Base-by-base conservation (phyloP, 2,329 filamentous ascomycete genomes). In the Aaosphaeria pasadenensis region DNA sequence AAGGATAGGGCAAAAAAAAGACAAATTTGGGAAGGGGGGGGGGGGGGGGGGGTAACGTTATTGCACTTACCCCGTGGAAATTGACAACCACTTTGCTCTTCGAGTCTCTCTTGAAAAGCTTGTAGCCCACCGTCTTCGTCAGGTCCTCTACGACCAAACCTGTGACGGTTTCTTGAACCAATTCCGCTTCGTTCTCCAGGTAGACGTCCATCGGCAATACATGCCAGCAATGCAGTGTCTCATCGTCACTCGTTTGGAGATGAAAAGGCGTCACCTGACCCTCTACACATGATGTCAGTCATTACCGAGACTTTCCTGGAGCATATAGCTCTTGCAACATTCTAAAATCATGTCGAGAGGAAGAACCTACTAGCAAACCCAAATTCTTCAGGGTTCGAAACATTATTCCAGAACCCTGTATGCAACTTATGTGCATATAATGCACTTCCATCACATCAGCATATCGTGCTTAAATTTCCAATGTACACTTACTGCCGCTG, bases 201-300 rank as follows among this genome's bases (percentile, higher is more conserved):
- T 95, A 95, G 0, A 89, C 74, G 44, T 86, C 83, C 5, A 95
- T 71, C 0, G 92, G 92, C 43, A 96, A 74, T 46, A 97, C 80
- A 63, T 96, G 92, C 92, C 92, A 97, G 29, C 88, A 88, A 64
- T 94, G 95, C 13, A 97, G 74, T 2, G 76, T 83, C 68, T 91
- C 86, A 36, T 84, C 83, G 66, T 96, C 91, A 1, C 83, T 75
- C 0, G 90, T 94, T 4, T 72, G 74, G 35, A 97, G 72, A 42
- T 82, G 84, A 67, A 97, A 96, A 0, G 92, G 88, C 5, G 89
- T 91, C 3, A 95, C 87, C 72, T 97, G 92, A 58, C 91, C 90
- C 64, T 84, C 88, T 92, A 55, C 62, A 47, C 9, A 17, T 41
- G 11, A 30, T 33, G 6, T 35, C 6, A 43, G 41, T 40, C 17